A percentile compares a stretch with the other conserved stretches of the same genome.
phyloP scores from a whole-genome alignment of 225 moss, liverwort and hornwort genomes.

The Pseudoscleropodium purum region DNA sequence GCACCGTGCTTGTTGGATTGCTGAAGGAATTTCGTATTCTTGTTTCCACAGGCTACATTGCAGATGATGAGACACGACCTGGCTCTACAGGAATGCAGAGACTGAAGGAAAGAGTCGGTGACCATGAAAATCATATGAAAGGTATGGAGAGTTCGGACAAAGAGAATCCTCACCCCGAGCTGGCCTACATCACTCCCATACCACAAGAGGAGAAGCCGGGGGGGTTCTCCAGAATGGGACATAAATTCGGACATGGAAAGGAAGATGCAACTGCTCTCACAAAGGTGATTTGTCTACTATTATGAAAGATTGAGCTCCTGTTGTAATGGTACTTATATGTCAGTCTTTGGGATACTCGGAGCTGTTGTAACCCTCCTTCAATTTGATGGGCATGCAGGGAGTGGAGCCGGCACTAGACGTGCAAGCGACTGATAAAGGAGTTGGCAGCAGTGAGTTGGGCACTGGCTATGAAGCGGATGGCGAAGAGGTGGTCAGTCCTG shows the following conservation, averaged over 20 bases:
- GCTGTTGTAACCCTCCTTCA: neutral
- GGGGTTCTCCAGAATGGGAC: neutral
- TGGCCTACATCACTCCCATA: neutral
- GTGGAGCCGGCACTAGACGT: neutral
- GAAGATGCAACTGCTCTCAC: neutral
- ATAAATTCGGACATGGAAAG: neutral
- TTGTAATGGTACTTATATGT: neutral
- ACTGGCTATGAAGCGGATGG: slow-evolving; percentile 47
- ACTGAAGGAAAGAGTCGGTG: neutral
- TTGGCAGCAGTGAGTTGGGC: slow-evolving; percentile 43
- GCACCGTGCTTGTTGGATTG: neutral
- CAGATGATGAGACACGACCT: slow-evolving; percentile 27
- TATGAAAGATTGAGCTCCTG: neutral
- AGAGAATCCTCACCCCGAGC: slow-evolving; percentile 13
- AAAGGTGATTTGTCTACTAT: neutral
- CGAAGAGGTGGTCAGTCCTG: slow-evolving; percentile 10
- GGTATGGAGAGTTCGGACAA: slow-evolving; percentile 5
- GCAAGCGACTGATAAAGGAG: slow-evolving; percentile 11
- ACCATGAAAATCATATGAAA: neutral
- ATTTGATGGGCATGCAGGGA: neutral
- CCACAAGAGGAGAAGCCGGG: slow-evolving; percentile 18
- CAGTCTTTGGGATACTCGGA: neutral
- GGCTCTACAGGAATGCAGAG: neutral
- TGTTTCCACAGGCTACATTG: slow-evolving; percentile 5
- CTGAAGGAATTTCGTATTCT: neutral